Base-by-base conservation (phyloP, 257 asterid genomes). In the Avicennia marina region DNA sequence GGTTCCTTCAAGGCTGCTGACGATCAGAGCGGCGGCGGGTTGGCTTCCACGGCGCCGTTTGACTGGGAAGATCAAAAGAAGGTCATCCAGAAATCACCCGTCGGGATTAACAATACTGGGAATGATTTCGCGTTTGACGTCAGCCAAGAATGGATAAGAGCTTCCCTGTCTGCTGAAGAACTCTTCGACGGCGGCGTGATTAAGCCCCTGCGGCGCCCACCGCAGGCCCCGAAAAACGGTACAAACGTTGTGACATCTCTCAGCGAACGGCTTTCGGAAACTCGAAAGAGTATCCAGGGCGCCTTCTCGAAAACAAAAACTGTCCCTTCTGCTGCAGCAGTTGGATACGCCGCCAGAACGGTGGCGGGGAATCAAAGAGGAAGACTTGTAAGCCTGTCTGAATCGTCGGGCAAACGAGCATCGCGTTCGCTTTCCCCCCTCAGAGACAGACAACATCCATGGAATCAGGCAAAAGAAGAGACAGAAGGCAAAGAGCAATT, bases 101-200 rank as follows among this genome's bases (percentile, higher is more conserved):
- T 3, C 17, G 17, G 22, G n/a, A 4, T n/a, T 2, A 19, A 11
- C 3, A 54, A 7, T n/a, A n/a, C n/a, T 7, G 66, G 25, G 3
- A 75, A 65, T 43, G 90, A 81, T 4, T 84, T 87, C n/a, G 93
- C 81, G 0, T 87, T 87, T 11, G 80, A 74, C 24, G 56, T 82
- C 2, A 61, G 73, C 22, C 75, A 58, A 20, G 81, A 81, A 8
- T 45, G 52, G 57, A 81, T 29, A 0, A 68, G 63, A 0, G 18
- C 58, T 4, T 80, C 90, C 11, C 56, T 80, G 0, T 77, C 89
- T 0, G 96, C 95, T 0, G 93, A 78, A 6, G 96, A 87, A 11
- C 79, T 87, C n/a, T 87, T 87, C 17, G 84, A 76, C 34, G 84
- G 84, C 16, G 96, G 95, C 2, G 76, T 87, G 17, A 84, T 84